These are phyloP conservation scores for Plasmodium knowlesi DNA, from an alignment of 169 alveolate species.

Conservation along the genomic window DNA sequence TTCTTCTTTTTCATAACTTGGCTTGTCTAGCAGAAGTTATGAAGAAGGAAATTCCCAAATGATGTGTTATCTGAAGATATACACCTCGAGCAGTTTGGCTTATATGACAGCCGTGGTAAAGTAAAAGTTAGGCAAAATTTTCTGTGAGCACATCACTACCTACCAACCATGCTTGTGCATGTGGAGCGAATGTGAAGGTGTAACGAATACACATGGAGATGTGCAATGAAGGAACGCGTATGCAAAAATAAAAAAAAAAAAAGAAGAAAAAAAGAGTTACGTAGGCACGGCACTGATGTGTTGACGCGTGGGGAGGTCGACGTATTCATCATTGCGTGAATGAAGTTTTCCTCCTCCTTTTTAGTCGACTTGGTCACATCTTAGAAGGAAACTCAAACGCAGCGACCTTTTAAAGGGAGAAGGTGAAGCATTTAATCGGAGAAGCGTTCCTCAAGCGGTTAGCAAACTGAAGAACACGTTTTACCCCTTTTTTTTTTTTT, in stretches of 20 bases:
- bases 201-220: not conserved
- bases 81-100: not conserved
- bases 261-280: not conserved
- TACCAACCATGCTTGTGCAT: not conserved
- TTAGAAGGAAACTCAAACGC: not conserved
- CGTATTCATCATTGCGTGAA: not conserved
- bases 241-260: not conserved
- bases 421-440: not conserved
- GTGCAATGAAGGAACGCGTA: not conserved
- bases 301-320: not conserved
- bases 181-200: not conserved
- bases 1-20: not conserved
- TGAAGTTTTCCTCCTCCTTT: constrained; percentile 5
- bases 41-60: not conserved
- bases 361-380: not conserved
- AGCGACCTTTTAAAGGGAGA: not conserved
- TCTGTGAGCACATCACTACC: not conserved
- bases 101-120: not conserved
- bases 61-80: not conserved
- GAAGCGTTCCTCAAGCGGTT: not conserved
- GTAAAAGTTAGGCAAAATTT: not conserved
- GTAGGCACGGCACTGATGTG: not conserved
- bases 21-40: not conserved
- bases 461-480: not conserved
- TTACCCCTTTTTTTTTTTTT: not conserved